Conservation (phyloP, 441 rosid species). For the Gossypium davidsonii region DNA sequence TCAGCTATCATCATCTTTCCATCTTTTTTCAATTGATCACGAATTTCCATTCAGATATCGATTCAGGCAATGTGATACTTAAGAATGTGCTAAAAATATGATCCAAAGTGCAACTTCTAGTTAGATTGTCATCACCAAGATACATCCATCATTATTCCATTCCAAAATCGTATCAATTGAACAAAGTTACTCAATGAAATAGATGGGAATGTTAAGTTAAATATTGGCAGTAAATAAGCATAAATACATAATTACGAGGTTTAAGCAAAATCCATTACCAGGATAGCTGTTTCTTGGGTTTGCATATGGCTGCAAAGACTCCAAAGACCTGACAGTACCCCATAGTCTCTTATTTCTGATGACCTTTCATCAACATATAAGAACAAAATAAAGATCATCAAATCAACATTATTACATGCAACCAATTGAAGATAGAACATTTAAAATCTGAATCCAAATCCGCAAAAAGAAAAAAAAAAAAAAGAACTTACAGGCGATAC, state of each 20-base stretch:
- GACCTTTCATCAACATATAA: constrained; percentile 35
- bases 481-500: constrained; percentile 35
- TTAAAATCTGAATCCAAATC: neutral
- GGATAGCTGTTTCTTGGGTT: constrained; percentile 71
- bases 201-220: neutral
- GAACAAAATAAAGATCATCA: constrained; percentile 10
- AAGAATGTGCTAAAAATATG: neutral
- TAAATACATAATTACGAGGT: neutral
- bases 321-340: constrained; percentile 69
- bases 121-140: neutral
- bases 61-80: neutral
- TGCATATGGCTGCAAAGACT: constrained; percentile 87
- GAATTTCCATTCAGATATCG: neutral
- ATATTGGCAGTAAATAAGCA: neutral
- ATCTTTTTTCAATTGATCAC: neutral
- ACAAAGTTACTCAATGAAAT: neutral
- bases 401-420: constrained; percentile 9
- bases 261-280: constrained; percentile 41
- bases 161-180: neutral
- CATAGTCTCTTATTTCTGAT: constrained; percentile 64
- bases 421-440: neutral
- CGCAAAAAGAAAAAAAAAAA: neutral
- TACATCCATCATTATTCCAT: neutral
- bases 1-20: neutral
- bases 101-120: neutral